Evolutionary conservation across 2,329 filamentous ascomycete genomes (phyloP), one percentile per base, ranked within the genome.

Genomic region (Didymellaceae sp.): DNA sequence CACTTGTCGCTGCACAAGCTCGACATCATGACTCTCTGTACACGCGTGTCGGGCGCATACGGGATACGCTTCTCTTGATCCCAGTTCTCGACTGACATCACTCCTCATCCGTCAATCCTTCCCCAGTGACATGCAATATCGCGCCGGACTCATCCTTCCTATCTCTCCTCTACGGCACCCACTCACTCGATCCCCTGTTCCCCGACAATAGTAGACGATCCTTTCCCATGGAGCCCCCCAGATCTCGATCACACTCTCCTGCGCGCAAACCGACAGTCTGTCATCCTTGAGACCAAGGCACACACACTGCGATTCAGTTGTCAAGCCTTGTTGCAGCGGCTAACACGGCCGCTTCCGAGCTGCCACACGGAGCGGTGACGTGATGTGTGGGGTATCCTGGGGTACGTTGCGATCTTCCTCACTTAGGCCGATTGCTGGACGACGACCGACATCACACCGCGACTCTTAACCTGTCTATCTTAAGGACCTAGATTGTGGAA

Each of bases 341-440:
- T 38, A 46, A 16, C 14, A 46, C 44, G 28, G 44, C 35, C 35
- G 24, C 16, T 32, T 39, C 44, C 35, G 35, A 13, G 10, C 5
- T 14, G 4, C 28, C 10, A 14, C 9, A 14, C 28, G 28, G 3
- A 4, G 9, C 24, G 14, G 31, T 48, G 45, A 48, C 45, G 38
- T 48, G 45, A 48, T 13, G 20, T 42, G 45, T 48, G 45, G 45
- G 45, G 45, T 48, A 35, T n/a, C 10, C 31, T 38, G 38, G 38
- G 38, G 45, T 35, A 20, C 45, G 22, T 35, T 22, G 14, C 31
- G 32, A 37, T 45, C 24, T 30, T 8, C 16, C 20, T 22, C 31
- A 22, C 21, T n/a, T 9, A 18, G 32, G 21, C 24, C 42, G 42
- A 45, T 37, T 35, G 22, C 37, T 28, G 20, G 13, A 40, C 28